Evolutionary conservation across 116 monocot species (phyloP), one percentile per base, ranked within the genome.

Genomic region (Thalassia testudinum): DNA sequence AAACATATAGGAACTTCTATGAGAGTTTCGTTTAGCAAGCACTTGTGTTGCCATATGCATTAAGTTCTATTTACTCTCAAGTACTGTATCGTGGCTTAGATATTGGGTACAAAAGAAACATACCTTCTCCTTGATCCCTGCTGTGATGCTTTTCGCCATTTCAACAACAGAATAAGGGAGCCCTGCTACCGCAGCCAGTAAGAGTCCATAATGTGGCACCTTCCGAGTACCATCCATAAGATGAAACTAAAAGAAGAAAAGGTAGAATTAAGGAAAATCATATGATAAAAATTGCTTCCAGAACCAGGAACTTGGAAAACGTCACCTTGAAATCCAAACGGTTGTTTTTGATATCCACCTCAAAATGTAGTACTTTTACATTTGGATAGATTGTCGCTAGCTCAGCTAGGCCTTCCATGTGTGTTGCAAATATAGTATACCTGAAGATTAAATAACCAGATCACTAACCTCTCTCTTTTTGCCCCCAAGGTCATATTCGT

Each of bases 351-450:
- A 85, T 64, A 50, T 97, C 97, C 43, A 97, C 97, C 50, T 85
- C 82, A 67, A 95, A 88, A 72, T 95, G 95, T n/a, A 95, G 76
- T 24, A 88, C 76, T 69, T 95, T 95, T 58, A 85, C 78, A 70
- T 85, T 95, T 45, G 88, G 88, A 66, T 95, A 88, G 18, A 95
- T 62, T 30, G 76, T 82, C 43, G 81, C 76, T 51, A 95, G 58
- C 58, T 88, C 81, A 53, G 85, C 76, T 57, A 88, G 53, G 24
- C 70, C 75, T 69, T 85, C 89, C 89, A 88, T 85, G 50, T 97
- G 97, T 21, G 89, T 97, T 24, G 97, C 79, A 71, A 97, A 97
- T 60, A 97, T 61, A 25, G 97, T 89, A 50, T 82, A 97, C 42
- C 97, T 88, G 60, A 45, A 61, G 12, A 24, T n/a, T n/a, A n/a